phyloP scores from a whole-genome alignment of 208 protist genomes.

The Angomonas ambiguus region DNA sequence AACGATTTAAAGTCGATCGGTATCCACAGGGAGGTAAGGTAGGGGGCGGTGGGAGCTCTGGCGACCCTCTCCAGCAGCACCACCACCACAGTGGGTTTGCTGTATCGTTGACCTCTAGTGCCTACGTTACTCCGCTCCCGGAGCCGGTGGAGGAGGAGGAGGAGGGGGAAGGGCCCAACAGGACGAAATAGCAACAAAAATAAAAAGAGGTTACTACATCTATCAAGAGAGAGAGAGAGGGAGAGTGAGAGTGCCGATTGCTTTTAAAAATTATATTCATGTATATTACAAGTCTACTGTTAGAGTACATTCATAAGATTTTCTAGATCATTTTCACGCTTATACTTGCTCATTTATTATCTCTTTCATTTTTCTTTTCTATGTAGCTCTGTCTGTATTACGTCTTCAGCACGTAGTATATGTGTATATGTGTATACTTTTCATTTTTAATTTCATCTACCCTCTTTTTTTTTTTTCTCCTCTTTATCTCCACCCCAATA shows the following conservation, averaged over 20 bases:
- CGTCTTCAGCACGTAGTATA: not conserved
- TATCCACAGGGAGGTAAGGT: no score
- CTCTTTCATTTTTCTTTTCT: conserved; percentile 13
- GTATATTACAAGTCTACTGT: not conserved
- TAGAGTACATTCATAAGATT: not conserved
- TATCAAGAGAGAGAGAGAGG: no score
- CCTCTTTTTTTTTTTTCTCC: conserved; percentile 14
- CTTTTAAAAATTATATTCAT: conserved; percentile 2
- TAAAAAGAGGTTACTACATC: not conserved
- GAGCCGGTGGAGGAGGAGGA: not conserved
- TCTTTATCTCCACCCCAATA: no score
- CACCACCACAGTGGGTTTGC: not conserved
- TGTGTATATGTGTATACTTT: conserved; percentile 6
- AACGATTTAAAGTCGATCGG: conserved; percentile 5
- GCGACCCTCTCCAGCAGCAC: no score
- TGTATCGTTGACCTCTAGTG: not conserved
- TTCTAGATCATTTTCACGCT: not conserved
- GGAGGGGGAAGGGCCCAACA: not conserved
- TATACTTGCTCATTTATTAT: not conserved
- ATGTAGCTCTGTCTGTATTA: not conserved
- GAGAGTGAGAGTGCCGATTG: no score
- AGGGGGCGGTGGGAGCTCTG: no score
- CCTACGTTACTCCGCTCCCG: not conserved
- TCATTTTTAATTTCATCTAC: not conserved
- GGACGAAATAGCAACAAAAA: not conserved